Evolutionary conservation across 73 alveolate genomes (phyloP).

Genomic region (Paramecium primaurelia): DNA sequence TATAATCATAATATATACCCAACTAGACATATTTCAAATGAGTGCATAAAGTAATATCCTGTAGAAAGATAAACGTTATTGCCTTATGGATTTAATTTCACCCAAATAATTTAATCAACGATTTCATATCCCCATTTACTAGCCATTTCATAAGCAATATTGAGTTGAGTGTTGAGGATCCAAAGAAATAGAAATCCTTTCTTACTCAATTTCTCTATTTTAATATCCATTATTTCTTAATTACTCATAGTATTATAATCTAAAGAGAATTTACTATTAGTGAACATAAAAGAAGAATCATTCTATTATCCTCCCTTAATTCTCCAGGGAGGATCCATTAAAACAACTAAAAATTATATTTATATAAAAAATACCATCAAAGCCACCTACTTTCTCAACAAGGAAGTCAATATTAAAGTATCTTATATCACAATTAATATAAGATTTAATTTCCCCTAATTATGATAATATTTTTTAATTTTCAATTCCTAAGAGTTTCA

Average conservation of each 20-base stretch:
- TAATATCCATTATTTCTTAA: conserved; percentile 81
- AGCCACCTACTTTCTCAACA: conserved; percentile 75
- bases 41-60: conserved; percentile 88
- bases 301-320: conserved; percentile 90
- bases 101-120: conserved; percentile 87
- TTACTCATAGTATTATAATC: conserved; percentile 85
- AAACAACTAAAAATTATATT: conserved; percentile 56
- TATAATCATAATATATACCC: neutral
- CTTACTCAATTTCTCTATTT: conserved; percentile 76
- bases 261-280: conserved; percentile 81
- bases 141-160: conserved; percentile 82
- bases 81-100: conserved; percentile 73
- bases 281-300: conserved; percentile 87
- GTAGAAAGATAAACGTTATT: conserved; percentile 79
- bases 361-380: conserved; percentile 61
- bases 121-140: conserved; percentile 93
- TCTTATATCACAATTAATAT: conserved; percentile 84
- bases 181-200: conserved; percentile 87
- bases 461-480: neutral
- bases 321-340: conserved; percentile 94
- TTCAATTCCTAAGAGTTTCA: neutral
- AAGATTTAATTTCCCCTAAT: conserved; percentile 64
- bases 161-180: conserved; percentile 79
- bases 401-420: conserved; percentile 79
- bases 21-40: conserved; percentile 63